Base-by-base conservation (phyloP, 1,284 basidiomycete genomes). In the Melanopsichium pennsylvanicum region DNA sequence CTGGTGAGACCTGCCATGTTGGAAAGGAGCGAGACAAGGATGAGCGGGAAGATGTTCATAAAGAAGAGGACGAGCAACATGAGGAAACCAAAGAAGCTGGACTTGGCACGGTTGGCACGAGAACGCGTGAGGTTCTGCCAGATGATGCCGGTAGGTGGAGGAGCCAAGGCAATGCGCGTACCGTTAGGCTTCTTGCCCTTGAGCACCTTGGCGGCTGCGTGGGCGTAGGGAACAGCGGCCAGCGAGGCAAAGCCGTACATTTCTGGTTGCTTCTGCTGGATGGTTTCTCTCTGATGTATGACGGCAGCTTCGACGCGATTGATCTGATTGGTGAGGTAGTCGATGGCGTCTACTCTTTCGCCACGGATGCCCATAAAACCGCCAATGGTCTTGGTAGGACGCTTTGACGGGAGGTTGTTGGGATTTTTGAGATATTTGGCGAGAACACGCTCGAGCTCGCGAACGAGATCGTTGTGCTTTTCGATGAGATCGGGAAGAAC, bases 391-490 rank as follows among this genome's bases (percentile, higher is more conserved):
- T 90, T 86, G 2, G 84, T 89, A 0, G 93, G 93, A 22, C 93
- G 84, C 60, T 88, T 89, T 63, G 87, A 85, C 21, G 85, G 89
- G 33, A 91, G 83, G 72, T 86, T 87, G 8, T 90, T 89, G 16
- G 86, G 87, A 75, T 92, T 90, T 60, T 83, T 83, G 55, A 95
- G 85, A 80, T 94, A 94, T 67, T 87, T 88, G 39, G 94, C 92
- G 13, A 96, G 85, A 25, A 90, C 85, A 36, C 86, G 83, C 79
- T 97, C 93, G 34, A 96, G 86, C 60, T 92, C 88, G 40, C 88
- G 85, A 13, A 97, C 92, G 12, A 90, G 88, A 43, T 89, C 83
- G 82, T 94, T 93, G 83, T 96, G 92, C 67, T 88, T 88, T 43
- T 93, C 88, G 69, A 92, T 89, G 44, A 92, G 83, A 54, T 89